Conservation (phyloP, 352 stramenopile species). For the Thraustotheca clavata region DNA sequence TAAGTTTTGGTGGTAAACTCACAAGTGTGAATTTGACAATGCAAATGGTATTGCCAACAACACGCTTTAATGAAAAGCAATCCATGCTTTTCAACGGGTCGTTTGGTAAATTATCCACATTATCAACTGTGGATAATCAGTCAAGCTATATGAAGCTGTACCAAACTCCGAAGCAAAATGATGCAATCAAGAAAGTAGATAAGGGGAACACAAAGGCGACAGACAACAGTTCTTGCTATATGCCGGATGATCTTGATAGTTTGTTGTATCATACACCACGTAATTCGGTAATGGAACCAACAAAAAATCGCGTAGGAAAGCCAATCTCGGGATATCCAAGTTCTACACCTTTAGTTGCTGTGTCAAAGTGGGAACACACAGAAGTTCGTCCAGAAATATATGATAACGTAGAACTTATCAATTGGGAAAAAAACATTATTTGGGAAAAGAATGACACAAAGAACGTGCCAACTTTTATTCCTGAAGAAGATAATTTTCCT, state of each 20-base stretch:
- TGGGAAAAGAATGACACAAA: constrained; percentile 44
- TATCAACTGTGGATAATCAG: too few species aligned
- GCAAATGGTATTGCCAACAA: too few species aligned
- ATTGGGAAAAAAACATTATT: constrained; percentile 73
- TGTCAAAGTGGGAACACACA: constrained; percentile 26
- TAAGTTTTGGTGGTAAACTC: too few species aligned
- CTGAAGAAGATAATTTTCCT: constrained; percentile 41
- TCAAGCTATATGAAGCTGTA: too few species aligned
- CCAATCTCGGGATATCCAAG: constrained; percentile 56
- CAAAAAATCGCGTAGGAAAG: constrained; percentile 41
- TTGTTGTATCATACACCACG: not conserved
- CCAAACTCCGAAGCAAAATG: too few species aligned
- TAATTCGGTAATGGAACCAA: constrained; percentile 14
- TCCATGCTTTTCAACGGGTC: too few species aligned
- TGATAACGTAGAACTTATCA: constrained; percentile 66
- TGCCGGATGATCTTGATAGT: not conserved
- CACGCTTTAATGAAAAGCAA: too few species aligned
- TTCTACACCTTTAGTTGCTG: constrained; percentile 43
- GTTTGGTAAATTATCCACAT: too few species aligned
- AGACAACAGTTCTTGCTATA: not conserved
- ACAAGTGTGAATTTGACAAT: too few species aligned
- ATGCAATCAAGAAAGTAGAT: too few species aligned
- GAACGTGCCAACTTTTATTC: constrained; percentile 22
- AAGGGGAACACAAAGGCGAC: too few species aligned
- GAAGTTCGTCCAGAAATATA: constrained; percentile 44